phyloP scores from a whole-genome alignment of 1,139 yeast species.

The Scheffersomyces quercinus region DNA sequence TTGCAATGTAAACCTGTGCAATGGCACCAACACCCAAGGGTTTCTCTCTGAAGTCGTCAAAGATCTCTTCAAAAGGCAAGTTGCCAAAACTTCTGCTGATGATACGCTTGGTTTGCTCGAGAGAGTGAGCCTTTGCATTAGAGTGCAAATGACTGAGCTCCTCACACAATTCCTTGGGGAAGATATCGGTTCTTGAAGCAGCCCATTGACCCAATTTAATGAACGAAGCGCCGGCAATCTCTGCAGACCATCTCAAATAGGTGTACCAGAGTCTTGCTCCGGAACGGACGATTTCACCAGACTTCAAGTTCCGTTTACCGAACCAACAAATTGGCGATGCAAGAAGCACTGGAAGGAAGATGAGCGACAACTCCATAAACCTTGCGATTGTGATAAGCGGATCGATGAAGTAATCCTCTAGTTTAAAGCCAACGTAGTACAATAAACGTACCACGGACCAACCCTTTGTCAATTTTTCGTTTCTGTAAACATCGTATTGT shows the following conservation, averaged over 20 bases:
- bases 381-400: slow-evolving; percentile 70
- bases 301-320: slow-evolving; percentile 45
- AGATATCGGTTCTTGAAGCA: slow-evolving; percentile 95
- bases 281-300: slow-evolving; percentile 39
- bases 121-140: slow-evolving; percentile 73
- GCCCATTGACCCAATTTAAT: slow-evolving; percentile 99
- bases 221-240: slow-evolving; percentile 90
- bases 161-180: slow-evolving; percentile 75
- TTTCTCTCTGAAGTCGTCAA: slow-evolving; percentile 70
- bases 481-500: slow-evolving; percentile 25
- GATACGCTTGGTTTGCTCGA: slow-evolving; percentile 58
- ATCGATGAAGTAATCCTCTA: slow-evolving; percentile 59
- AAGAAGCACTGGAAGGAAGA: slow-evolving; percentile 72
- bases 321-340: slow-evolving; percentile 65
- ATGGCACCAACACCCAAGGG: slow-evolving; percentile 97
- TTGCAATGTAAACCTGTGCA: slow-evolving; percentile 90
- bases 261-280: slow-evolving; percentile 77
- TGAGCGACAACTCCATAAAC: slow-evolving; percentile 61
- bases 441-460: slow-evolving; percentile 27
- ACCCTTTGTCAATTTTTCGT: slow-evolving; percentile 24
- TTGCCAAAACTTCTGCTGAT: slow-evolving; percentile 60
- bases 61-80: slow-evolving; percentile 72
- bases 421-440: slow-evolving; percentile 37
- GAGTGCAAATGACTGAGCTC: slow-evolving; percentile 81
- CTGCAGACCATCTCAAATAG: slow-evolving; percentile 67